These are phyloP conservation scores for Gossypium gossypioides DNA, from an alignment of 441 rosid species.

Conservation along the genomic window DNA sequence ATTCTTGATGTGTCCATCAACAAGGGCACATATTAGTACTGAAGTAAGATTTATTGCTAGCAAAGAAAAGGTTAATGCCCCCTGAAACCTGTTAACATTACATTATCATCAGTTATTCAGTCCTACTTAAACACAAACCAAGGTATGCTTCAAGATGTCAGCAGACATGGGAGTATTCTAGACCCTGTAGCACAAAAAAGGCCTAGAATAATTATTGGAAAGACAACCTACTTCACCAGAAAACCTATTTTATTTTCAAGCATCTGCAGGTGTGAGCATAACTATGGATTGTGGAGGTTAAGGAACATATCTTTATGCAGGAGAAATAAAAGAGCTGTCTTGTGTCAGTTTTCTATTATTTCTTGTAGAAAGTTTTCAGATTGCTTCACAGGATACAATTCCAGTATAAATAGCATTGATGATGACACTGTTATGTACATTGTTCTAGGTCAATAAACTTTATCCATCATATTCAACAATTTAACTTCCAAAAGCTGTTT, in stretches of 20 bases:
- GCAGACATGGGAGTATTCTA: not conserved
- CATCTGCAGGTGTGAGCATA: not conserved
- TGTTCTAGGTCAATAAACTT: not conserved
- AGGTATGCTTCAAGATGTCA: not conserved
- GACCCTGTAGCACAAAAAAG: not conserved
- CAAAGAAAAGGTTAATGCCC: not conserved
- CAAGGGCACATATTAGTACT: not conserved
- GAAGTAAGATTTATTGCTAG: not conserved
- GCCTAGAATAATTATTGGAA: not conserved
- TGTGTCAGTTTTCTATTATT: not conserved
- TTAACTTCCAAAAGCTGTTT: not conserved
- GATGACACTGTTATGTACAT: not conserved
- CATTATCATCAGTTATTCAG: not conserved
- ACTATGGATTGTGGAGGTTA: not conserved
- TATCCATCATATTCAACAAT: slow-evolving; percentile 4
- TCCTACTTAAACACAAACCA: not conserved
- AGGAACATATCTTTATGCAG: not conserved
- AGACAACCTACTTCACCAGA: not conserved
- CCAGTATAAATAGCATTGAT: not conserved
- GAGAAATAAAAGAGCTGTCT: not conserved
- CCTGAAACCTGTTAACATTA: not conserved
- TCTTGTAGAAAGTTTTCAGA: not conserved
- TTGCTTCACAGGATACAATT: not conserved
- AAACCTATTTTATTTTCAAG: not conserved
- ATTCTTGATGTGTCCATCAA: not conserved